A percentile compares a stretch with the other conserved stretches of the same genome.
Conservation (phyloP, 2,329 filamentous ascomycete species). For the Stemphylium vesicarium region DNA sequence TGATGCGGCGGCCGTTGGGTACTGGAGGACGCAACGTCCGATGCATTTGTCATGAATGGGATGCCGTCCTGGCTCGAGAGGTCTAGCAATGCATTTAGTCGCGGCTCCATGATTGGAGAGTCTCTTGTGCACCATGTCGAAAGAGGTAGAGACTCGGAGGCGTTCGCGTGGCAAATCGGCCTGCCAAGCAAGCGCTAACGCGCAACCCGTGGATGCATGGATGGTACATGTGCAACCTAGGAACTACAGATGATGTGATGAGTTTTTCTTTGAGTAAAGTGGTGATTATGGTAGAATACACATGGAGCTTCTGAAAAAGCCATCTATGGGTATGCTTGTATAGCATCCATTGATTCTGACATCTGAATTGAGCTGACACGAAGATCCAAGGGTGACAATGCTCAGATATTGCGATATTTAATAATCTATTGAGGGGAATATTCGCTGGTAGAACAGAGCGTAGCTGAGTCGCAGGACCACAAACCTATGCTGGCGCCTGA, state of each 20-base stretch:
- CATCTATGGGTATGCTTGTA: neutral
- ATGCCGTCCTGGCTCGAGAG: slow-evolving; percentile 9
- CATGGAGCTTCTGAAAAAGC: neutral
- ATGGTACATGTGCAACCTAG: neutral
- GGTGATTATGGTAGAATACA: no score
- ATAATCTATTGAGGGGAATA: slow-evolving; percentile 7
- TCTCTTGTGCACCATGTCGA: slow-evolving; percentile 9
- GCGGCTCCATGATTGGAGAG: slow-evolving; percentile 17
- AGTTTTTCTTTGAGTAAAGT: neutral
- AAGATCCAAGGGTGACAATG: neutral
- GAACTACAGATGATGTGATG: neutral
- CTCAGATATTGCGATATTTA: neutral
- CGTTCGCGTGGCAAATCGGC: slow-evolving; percentile 7
- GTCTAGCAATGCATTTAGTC: slow-evolving; percentile 12
- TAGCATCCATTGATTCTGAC: neutral
- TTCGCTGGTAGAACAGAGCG: neutral
- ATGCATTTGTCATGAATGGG: neutral
- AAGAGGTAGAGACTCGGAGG: slow-evolving; percentile 8
- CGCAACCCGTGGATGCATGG: neutral
- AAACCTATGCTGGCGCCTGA: slow-evolving; percentile 5
- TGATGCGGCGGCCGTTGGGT: slow-evolving; percentile 6
- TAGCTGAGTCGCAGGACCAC: neutral
- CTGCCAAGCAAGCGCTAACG: slow-evolving; percentile 14
- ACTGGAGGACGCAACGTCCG: neutral
- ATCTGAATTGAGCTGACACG: neutral